Evolutionary conservation across 345 rosid genomes (phyloP).

Genomic region (Ricinus communis): DNA sequence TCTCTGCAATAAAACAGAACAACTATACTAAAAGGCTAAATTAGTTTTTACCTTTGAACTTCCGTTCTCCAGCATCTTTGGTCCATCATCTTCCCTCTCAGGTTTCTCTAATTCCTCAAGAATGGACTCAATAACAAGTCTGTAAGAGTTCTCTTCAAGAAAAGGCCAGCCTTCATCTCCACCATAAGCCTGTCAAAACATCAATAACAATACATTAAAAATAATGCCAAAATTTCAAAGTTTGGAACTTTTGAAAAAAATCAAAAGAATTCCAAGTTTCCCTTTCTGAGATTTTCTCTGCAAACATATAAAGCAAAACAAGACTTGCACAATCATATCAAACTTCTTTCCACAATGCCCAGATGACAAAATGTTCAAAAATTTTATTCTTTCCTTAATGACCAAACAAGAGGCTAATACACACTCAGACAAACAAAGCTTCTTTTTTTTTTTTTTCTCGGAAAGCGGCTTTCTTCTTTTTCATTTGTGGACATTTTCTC

Average conservation of each 20-base stretch:
- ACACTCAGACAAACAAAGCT: no score
- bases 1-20: no score
- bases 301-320: background rate
- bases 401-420: background rate
- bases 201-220: no score
- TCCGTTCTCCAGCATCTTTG: background rate
- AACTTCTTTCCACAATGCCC: no score
- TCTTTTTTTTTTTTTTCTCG: background rate
- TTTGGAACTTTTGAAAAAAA: no score
- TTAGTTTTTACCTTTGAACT: background rate
- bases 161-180: slow-evolving; percentile 38
- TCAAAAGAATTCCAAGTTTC: no score
- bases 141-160: slow-evolving; percentile 36
- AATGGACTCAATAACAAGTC: slow-evolving; percentile 21
- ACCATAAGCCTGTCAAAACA: slow-evolving; percentile 33
- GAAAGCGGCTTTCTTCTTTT: background rate
- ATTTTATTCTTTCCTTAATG: background rate
- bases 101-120: slow-evolving; percentile 28
- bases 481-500: background rate
- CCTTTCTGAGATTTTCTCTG: no score
- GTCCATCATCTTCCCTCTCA: background rate
- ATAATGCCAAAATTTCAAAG: no score
- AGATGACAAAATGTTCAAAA: background rate
- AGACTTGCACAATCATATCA: background rate
- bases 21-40: no score